Evolutionary conservation across 2,329 filamentous ascomycete species (phyloP), one percentile per base, ranked within the genome.

Genomic region (Dothideomycetes sp.): DNA sequence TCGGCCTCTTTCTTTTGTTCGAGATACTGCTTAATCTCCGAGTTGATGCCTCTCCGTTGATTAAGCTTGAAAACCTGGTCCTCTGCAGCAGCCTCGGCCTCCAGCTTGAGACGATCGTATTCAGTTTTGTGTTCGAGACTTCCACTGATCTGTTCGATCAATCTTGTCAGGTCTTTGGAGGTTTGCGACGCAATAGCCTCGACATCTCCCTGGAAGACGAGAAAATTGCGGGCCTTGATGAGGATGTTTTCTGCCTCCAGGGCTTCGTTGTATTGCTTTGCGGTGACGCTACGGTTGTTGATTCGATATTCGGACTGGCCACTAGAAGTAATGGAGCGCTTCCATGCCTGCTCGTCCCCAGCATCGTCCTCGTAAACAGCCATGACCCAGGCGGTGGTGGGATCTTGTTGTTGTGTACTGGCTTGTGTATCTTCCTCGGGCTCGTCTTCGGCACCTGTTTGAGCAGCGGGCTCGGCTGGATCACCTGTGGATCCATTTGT

Each of bases 351-450:
- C 60, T 94, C 86, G 54, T 94, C 85, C 34, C 87, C 89, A 2
- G 87, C 87, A 58, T 98, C 91, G 56, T 98, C 91, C 58, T 95
- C 88, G 61, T 96, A 98, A 12, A 98, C 89, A 19, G 91, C 91
- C 87, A 95, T 96, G 11, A 98, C 93, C 89, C 89, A 98, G 3
- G 91, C 93, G 3, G 81, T 91, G 59, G 88, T 91, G 1, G 91
- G 91, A 52, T 98, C 89, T 48, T 78, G 76, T 50, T 61, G 65
- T 52, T 73, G 79, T n/a, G 76, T 79, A 40, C 78, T 72, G 40
- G 77, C 72, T 47, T 81, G 74, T 5, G 70, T 70, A 24, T 58
- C 60, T 10, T 57, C 57, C 16, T 70, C 61, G 30, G 69, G 70
- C 27, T 75, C 69, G 1, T 57, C 55, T 19, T 58, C 55, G 7